A percentile compares a stretch with the other conserved stretches of the same genome.
Conservation (phyloP, 2,329 filamentous ascomycete genomes). For the Xylariaceae sp. region DNA sequence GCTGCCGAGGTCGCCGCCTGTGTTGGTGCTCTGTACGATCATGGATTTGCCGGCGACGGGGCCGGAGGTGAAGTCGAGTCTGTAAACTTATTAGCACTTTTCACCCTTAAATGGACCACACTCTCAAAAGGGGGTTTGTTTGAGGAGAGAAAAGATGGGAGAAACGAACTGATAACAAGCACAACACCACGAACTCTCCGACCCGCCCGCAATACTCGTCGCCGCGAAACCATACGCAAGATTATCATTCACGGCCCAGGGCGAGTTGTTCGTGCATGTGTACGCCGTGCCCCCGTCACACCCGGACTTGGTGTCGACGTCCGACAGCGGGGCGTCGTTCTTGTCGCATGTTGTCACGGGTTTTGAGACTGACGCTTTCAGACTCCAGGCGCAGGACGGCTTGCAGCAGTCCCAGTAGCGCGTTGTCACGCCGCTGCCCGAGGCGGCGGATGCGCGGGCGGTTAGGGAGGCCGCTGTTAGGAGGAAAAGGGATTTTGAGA, state of each 20-base stretch:
- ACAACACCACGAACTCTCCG: conserved; percentile 49
- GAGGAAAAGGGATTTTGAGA: conserved; percentile 13
- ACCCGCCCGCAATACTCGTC: conserved; percentile 40
- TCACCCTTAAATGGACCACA: conserved; percentile 4
- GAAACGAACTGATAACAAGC: conserved; percentile 45
- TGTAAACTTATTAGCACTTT: conserved; percentile 5
- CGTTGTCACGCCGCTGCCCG: conserved; percentile 28
- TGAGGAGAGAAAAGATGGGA: neutral
- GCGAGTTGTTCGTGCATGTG: conserved; percentile 48
- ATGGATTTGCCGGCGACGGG: conserved; percentile 49
- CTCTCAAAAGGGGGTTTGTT: neutral
- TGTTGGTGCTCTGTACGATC: conserved; percentile 55
- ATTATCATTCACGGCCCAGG: conserved; percentile 46
- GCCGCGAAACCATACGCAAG: conserved; percentile 54
- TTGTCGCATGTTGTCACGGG: conserved; percentile 43
- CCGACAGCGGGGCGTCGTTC: conserved; percentile 41
- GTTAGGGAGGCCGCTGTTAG: conserved; percentile 13
- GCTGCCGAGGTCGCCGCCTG: conserved; percentile 44
- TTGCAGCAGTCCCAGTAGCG: conserved; percentile 53
- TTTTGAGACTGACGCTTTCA: conserved; percentile 39
- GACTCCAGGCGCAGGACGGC: conserved; percentile 47
- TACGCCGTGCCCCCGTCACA: conserved; percentile 48
- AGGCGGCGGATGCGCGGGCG: conserved; percentile 15
- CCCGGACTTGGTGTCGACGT: conserved; percentile 38
- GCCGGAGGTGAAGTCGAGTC: conserved; percentile 35